Base-by-base conservation (phyloP, 2,329 filamentous ascomycete genomes). In the Knufia petricola region DNA sequence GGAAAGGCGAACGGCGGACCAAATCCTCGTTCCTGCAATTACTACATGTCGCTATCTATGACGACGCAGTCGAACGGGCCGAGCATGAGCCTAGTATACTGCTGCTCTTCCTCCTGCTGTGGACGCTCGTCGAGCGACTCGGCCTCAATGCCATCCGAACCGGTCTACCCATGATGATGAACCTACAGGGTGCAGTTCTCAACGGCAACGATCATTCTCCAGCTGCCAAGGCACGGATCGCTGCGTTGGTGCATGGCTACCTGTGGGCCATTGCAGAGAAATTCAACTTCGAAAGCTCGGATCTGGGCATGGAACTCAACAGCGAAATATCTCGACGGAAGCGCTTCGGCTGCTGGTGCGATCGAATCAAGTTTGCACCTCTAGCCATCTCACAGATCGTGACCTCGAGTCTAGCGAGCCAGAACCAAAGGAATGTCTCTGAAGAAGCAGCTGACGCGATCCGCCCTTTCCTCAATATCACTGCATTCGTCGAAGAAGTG, bases 181-280 rank as follows among this genome's bases (percentile, higher is more conserved):
- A 84, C 39, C 74, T 96, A 1, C 89, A 95, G 63, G 87, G 94
- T 59, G 87, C 92, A 54, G 84, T 92, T 42, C 55, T 61, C 3
- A 64, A 61, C 8, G 52, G 50, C 15, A 50, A 56, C 13, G 76
- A 78, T 6, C 72, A 81, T 2, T 76, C 76, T 20, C 79, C 84
- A 0, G 64, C 79, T 36, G 77, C 82, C 24, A 92, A 90, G 61
- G 78, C 94, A 32, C 83, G 86, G 37, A 72, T 94, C 37, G 87
- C 85, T 24, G 88, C 85, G 61, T 70, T 96, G 49, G 86, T 90
- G 44, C 86, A 94, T 60, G 89, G 87, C 7, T 95, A 95, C 64
- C 81, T 95, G 50, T 90, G 85, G 83, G 77, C 79, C 0, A 63
- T 95, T 52, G 81, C 78, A 3, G 82, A 89, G 50, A 82, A 79